Evolutionary conservation across 169 alveolate species (phyloP).

Genomic region (Eimeria sp.): DNA sequence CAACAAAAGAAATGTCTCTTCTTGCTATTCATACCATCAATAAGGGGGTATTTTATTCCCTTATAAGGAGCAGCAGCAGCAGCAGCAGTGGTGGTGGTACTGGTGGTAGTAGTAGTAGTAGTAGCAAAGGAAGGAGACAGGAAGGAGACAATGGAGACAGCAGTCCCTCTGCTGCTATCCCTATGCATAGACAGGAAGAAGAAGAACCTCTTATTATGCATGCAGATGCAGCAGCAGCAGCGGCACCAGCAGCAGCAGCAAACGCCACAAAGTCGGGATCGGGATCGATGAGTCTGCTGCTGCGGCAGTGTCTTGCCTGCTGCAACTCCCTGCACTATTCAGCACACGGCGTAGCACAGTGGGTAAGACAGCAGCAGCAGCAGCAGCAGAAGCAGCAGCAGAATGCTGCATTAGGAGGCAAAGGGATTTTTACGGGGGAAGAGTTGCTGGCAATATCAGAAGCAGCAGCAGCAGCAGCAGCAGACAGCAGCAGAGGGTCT

Average conservation of each 20-base stretch:
- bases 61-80: background rate
- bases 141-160: background rate
- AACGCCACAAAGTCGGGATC: background rate
- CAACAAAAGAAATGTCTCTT: constrained; percentile 19
- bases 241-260: background rate
- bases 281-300: background rate
- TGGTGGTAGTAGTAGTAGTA: background rate
- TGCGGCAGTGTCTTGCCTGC: constrained; percentile 50
- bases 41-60: background rate
- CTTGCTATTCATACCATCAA: constrained; percentile 36
- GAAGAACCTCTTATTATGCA: background rate
- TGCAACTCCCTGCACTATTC: background rate
- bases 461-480: too few relatives aligned
- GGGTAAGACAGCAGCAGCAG: constrained; percentile 37
- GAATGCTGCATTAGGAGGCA: too few relatives aligned
- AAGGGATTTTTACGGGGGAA: too few relatives aligned
- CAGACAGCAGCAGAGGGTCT: background rate
- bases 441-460: too few relatives aligned
- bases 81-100: background rate
- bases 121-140: background rate
- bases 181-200: background rate
- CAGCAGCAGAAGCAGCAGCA: background rate
- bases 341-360: constrained; percentile 30
- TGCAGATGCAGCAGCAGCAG: constrained; percentile 2
- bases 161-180: background rate